phyloP scores from a whole-genome alignment of 2,329 filamentous ascomycete genomes.

The Monosporascus sp. region DNA sequence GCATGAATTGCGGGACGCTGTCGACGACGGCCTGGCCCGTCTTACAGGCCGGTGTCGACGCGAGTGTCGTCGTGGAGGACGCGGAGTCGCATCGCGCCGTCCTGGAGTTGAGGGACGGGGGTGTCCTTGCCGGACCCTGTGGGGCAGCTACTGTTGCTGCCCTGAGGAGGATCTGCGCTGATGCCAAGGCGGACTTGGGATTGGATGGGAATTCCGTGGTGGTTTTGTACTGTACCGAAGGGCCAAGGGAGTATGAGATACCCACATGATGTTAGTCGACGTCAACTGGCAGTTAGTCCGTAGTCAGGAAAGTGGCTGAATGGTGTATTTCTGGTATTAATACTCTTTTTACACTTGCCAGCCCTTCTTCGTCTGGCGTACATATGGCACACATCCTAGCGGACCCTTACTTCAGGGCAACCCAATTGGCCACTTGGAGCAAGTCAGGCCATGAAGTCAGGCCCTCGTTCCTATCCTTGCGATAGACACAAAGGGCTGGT shows the following conservation, averaged over 20 bases:
- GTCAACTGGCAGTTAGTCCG: too few relatives aligned
- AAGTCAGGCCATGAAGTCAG: too few relatives aligned
- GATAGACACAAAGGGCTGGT: too few relatives aligned
- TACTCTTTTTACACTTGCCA: too few relatives aligned
- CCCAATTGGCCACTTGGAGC: too few relatives aligned
- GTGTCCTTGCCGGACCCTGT: constrained; percentile 25
- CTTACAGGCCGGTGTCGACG: constrained; percentile 53
- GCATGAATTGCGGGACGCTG: constrained; percentile 67
- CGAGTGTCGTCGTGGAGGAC: constrained; percentile 55
- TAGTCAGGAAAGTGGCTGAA: neutral
- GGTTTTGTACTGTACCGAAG: constrained; percentile 64
- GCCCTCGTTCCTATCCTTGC: too few relatives aligned
- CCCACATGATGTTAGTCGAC: constrained; percentile 22
- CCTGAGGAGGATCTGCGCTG: constrained; percentile 40
- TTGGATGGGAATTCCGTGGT: constrained; percentile 48
- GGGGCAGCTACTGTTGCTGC: constrained; percentile 44
- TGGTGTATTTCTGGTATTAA: neutral
- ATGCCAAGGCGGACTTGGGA: constrained; percentile 28
- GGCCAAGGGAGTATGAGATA: constrained; percentile 44
- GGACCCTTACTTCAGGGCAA: too few relatives aligned
- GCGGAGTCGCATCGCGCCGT: constrained; percentile 55
- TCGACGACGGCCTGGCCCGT: constrained; percentile 61
- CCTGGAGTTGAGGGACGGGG: constrained; percentile 39
- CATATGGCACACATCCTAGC: neutral
- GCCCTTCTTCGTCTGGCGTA: constrained; percentile 1